These are phyloP conservation scores for Daucus carota DNA, from an alignment of 129 eudicot genomes.

Conservation along the genomic window DNA sequence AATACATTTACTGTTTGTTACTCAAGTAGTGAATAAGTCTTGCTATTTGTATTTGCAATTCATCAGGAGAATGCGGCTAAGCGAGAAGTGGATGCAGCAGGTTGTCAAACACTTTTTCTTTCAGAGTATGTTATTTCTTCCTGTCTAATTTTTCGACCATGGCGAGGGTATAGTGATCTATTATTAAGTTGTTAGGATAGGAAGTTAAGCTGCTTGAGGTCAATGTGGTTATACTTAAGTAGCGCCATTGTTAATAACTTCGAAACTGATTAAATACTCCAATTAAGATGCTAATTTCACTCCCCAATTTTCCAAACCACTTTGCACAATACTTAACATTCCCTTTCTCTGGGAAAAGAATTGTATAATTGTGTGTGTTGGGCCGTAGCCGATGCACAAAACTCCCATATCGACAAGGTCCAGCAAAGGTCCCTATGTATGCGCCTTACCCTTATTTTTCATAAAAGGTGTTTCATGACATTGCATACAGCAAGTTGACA, in stretches of 20 bases:
- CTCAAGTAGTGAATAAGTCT: not conserved
- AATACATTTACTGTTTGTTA: not conserved
- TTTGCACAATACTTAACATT: not conserved
- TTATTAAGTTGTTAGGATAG: not conserved
- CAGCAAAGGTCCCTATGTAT: not conserved
- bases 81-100: constrained; percentile 76
- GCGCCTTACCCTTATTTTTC: not conserved
- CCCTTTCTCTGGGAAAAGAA: not conserved
- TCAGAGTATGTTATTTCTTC: constrained; percentile 57
- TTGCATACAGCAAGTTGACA: not conserved
- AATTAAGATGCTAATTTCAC: not conserved
- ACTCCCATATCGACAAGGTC: not conserved
- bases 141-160: not conserved
- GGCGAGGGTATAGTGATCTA: not conserved
- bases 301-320: not conserved
- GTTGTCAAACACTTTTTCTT: constrained; percentile 66
- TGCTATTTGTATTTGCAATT: not conserved
- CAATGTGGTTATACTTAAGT: not conserved
- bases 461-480: not conserved
- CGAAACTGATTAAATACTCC: not conserved
- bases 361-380: not conserved
- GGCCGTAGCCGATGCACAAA: not conserved
- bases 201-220: not conserved
- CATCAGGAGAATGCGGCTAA: constrained; percentile 60
- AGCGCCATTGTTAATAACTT: not conserved